These are phyloP conservation scores for Davidsoniella eucalypti DNA, from an alignment of 2,329 filamentous ascomycete genomes.

Conservation along the genomic window DNA sequence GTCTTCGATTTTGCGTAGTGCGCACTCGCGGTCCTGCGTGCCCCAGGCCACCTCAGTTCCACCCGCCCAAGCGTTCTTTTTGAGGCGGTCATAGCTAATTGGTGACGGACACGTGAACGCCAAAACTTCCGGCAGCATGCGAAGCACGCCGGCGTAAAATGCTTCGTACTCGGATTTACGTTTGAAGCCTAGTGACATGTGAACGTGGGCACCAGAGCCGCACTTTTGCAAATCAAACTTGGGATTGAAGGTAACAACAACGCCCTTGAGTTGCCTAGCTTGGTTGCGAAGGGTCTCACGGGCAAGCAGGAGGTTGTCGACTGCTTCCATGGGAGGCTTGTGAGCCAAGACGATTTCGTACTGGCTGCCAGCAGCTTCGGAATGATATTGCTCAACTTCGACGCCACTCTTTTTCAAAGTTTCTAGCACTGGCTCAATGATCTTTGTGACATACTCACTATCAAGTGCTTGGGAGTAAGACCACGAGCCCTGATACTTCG, in stretches of 20 bases:
- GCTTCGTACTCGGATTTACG: conserved; percentile 16
- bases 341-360: conserved; percentile 61
- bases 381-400: conserved; percentile 54
- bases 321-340: conserved; percentile 44
- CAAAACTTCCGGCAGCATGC: conserved; percentile 46
- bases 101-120: conserved; percentile 53
- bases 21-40: conserved; percentile 61
- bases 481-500: conserved; percentile 41
- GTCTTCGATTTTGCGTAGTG: conserved; percentile 47
- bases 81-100: conserved; percentile 51
- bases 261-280: conserved; percentile 38
- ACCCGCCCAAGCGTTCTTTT: conserved; percentile 60
- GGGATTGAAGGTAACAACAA: conserved; percentile 57
- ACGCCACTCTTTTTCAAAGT: conserved; percentile 46
- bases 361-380: conserved; percentile 57
- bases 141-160: conserved; percentile 59
- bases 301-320: conserved; percentile 55
- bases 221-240: conserved; percentile 42
- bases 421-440: conserved; percentile 49
- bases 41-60: conserved; percentile 68
- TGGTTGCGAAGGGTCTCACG: conserved; percentile 51
- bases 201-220: conserved; percentile 52
- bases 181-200: conserved; percentile 39
- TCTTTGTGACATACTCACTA: conserved; percentile 26
- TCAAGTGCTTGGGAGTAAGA: conserved; percentile 10